Evolutionary conservation across 192 early-diverging fungal genomes (phyloP).

Genomic region (Hyaloraphidium curvatum): DNA sequence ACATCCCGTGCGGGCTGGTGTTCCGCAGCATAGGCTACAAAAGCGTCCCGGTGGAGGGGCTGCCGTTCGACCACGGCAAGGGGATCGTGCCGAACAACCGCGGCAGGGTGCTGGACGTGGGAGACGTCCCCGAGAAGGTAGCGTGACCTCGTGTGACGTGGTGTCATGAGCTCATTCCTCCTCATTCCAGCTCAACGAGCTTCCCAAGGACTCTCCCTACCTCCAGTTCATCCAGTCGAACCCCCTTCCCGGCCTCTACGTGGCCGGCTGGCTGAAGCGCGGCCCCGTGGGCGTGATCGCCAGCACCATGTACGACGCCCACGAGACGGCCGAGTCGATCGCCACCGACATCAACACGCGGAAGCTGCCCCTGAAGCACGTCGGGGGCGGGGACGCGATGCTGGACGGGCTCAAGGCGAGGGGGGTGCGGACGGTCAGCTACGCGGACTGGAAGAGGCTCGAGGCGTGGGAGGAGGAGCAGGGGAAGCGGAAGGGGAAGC

Average conservation of each 20-base stretch:
- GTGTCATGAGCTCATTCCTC: not conserved
- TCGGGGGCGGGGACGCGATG: constrained; percentile 25
- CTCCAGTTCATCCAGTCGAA: not conserved
- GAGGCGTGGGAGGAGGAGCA: constrained; percentile 48
- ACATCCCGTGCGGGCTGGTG: constrained; percentile 41
- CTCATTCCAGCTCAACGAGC: not conserved
- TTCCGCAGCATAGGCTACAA: constrained; percentile 78
- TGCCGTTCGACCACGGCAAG: constrained; percentile 54
- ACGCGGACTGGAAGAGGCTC: constrained; percentile 63
- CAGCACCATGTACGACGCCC: constrained; percentile 80
- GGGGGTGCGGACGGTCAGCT: constrained; percentile 32
- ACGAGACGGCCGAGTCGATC: constrained; percentile 47
- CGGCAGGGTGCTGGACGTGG: constrained; percentile 42
- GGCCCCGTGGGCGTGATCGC: constrained; percentile 88
- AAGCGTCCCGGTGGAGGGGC: constrained; percentile 37
- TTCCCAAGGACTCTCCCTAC: not conserved
- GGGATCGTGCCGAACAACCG: constrained; percentile 59
- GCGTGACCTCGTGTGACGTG: not conserved
- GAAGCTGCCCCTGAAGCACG: not conserved
- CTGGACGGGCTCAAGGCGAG: constrained; percentile 10
- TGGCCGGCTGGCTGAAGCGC: constrained; percentile 85
- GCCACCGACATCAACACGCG: not conserved
- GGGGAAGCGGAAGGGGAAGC: constrained; percentile 47
- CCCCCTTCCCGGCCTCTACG: constrained; percentile 50
- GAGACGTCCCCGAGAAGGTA: constrained; percentile 3